Conservation (phyloP, 768 basidiomycete species). For the Termitomyces sp. region DNA sequence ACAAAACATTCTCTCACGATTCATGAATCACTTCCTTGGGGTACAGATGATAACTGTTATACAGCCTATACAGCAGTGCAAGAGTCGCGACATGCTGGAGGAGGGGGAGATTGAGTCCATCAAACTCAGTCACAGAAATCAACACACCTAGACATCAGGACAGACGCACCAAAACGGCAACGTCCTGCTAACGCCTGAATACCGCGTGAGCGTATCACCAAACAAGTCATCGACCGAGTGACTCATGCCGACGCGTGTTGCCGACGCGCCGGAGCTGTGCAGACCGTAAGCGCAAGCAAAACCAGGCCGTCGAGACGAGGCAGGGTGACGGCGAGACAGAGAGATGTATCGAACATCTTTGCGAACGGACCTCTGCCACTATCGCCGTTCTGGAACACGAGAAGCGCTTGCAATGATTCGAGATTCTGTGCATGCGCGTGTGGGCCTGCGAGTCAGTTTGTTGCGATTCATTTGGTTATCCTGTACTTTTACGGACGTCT, state of each 20-base stretch:
- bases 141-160: constrained; percentile 77
- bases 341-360: constrained; percentile 80
- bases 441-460: too few species aligned
- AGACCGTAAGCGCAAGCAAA: too few species aligned
- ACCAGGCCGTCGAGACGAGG: too few species aligned
- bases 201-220: constrained; percentile 60
- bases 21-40: constrained; percentile 78
- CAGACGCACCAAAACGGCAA: constrained; percentile 78
- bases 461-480: constrained; percentile 38
- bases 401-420: too few species aligned
- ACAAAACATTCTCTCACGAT: constrained; percentile 88
- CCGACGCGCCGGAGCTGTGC: constrained; percentile 78
- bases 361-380: constrained; percentile 85
- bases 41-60: constrained; percentile 58
- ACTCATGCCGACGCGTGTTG: constrained; percentile 85
- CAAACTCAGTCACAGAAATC: background rate
- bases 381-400: constrained; percentile 97
- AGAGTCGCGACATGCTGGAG: constrained; percentile 76
- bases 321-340: too few species aligned
- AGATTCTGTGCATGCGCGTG: too few species aligned
- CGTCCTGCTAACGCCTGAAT: constrained; percentile 54
- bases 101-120: background rate
- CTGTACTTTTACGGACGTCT: constrained; percentile 80
- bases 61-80: constrained; percentile 55
- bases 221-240: constrained; percentile 89